Conservation (phyloP, 1,139 yeast species). For the Kurtzmaniella natalensis region DNA sequence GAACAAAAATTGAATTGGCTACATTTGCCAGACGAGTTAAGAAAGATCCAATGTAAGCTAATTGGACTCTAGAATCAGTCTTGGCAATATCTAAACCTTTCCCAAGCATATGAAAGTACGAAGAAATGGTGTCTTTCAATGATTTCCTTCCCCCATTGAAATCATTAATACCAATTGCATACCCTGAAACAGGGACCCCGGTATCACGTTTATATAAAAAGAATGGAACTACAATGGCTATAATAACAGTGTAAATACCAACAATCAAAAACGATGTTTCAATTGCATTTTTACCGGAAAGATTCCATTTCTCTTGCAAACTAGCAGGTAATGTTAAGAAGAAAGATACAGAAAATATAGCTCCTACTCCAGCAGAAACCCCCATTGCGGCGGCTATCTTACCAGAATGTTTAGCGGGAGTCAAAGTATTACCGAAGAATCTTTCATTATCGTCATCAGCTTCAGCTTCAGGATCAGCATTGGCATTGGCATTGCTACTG, state of each 20-base stretch:
- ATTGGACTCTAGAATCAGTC: conserved; percentile 28
- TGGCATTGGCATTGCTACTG: no score
- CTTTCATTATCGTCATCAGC: not conserved
- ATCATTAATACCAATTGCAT: no score
- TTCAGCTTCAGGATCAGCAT: conserved; percentile 2
- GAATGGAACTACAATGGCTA: conserved; percentile 33
- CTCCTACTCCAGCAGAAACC: conserved; percentile 63
- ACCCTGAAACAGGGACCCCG: not conserved
- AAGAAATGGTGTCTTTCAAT: not conserved
- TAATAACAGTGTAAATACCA: conserved; percentile 36
- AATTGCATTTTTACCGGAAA: conserved; percentile 37
- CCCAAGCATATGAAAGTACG: conserved; percentile 35
- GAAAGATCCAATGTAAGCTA: conserved; percentile 61
- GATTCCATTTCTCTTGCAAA: conserved; percentile 20
- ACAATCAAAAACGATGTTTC: conserved; percentile 47
- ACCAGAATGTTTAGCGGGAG: conserved; percentile 36
- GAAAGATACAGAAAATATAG: conserved; percentile 50
- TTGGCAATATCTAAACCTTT: conserved; percentile 40
- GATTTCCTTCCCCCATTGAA: not conserved
- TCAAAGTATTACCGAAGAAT: conserved; percentile 6
- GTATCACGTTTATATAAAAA: conserved; percentile 40
- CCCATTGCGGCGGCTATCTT: conserved; percentile 60
- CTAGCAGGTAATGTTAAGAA: conserved; percentile 47
- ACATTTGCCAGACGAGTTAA: conserved; percentile 65
- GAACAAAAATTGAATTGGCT: conserved; percentile 57